phyloP scores from a whole-genome alignment of 2,329 filamentous ascomycete species.

The Trichoderma semiorbis region DNA sequence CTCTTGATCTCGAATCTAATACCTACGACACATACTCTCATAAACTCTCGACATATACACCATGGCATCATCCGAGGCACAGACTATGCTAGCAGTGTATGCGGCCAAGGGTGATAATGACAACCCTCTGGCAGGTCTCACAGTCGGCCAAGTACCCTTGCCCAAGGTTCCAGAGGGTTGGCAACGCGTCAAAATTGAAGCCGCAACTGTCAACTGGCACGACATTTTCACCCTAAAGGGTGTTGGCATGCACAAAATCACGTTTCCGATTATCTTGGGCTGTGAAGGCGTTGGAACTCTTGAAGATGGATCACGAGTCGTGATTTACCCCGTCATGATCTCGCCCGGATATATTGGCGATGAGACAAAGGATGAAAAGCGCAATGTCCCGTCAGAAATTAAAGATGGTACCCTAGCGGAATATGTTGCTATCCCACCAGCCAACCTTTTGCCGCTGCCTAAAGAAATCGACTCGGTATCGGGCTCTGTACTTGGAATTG shows the following conservation, averaged over 20 bases:
- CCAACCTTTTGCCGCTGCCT: background rate
- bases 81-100: constrained; percentile 13
- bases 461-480: background rate
- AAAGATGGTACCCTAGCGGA: constrained; percentile 9
- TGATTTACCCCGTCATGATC: constrained; percentile 12
- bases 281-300: constrained; percentile 11
- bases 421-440: background rate
- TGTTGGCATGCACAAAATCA: background rate
- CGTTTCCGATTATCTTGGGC: background rate
- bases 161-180: constrained; percentile 3
- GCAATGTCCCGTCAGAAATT: background rate
- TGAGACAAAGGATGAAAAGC: background rate
- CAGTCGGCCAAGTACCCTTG: background rate
- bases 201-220: background rate
- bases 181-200: background rate
- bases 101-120: background rate
- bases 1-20: background rate
- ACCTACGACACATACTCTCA: background rate
- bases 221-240: constrained; percentile 5
- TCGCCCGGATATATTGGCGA: background rate
- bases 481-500: constrained; percentile 1
- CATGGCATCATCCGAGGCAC: background rate
- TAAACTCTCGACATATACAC: background rate
- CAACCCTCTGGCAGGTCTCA: background rate
- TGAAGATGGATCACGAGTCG: background rate